Percentiles rank a stretch among this genome's conserved stretches.
These are phyloP conservation scores for Singerocomus inundabilis DNA, from an alignment of 1,284 basidiomycete species.

Conservation along the genomic window DNA sequence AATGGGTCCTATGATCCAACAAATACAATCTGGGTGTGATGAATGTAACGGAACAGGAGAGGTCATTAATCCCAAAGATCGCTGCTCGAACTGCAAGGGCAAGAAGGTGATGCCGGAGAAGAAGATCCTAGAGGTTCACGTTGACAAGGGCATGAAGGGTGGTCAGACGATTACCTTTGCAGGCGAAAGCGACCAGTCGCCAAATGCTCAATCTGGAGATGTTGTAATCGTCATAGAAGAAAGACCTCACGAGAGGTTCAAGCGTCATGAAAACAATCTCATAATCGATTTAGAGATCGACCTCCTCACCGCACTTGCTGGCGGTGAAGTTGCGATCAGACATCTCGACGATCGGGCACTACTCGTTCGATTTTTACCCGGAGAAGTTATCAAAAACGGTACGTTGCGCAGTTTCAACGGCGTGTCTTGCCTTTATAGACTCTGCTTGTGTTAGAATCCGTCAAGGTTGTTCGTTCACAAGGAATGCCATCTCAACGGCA, in stretches of 20 bases:
- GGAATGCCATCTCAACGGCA: constrained; percentile 99
- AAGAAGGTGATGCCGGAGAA: constrained; percentile 96
- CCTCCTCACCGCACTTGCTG: constrained; percentile 90
- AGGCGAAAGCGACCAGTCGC: constrained; percentile 97
- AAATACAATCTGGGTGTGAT: constrained; percentile 94
- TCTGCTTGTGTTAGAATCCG: constrained; percentile 52
- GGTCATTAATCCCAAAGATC: constrained; percentile 92
- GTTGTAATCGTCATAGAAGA: constrained; percentile 98
- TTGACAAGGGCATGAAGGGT: constrained; percentile 99
- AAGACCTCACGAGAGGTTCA: constrained; percentile 90
- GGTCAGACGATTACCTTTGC: constrained; percentile 95
- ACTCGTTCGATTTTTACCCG: constrained; percentile 82
- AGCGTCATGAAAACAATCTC: constrained; percentile 92
- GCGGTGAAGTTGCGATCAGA: constrained; percentile 88
- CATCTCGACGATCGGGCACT: constrained; percentile 94
- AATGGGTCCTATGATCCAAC: constrained; percentile 99
- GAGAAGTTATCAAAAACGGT: constrained; percentile 96
- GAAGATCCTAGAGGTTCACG: constrained; percentile 97
- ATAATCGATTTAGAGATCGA: constrained; percentile 88
- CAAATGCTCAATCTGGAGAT: constrained; percentile 88
- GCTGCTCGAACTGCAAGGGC: constrained; percentile 91
- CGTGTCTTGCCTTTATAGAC: constrained; percentile 10
- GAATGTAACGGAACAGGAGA: constrained; percentile 94
- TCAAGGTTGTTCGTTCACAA: constrained; percentile 92
- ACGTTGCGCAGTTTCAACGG: constrained; percentile 23